Evolutionary conservation across 768 basidiomycete species (phyloP).

Genomic region (Phaeolepiota aurea): DNA sequence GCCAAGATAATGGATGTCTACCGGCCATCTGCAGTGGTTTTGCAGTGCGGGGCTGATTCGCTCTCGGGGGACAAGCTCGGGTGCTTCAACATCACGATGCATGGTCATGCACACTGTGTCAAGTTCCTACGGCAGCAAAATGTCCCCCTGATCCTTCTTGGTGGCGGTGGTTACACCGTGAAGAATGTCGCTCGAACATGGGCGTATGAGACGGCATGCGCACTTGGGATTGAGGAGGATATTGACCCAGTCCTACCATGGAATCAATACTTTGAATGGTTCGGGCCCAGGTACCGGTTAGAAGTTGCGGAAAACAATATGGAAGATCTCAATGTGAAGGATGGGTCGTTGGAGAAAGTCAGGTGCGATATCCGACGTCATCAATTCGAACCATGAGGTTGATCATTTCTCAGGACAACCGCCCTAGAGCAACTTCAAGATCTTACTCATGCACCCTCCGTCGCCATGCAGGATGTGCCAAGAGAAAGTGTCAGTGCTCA

Average conservation of each 20-base stretch:
- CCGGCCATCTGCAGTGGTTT: slow-evolving; percentile 77
- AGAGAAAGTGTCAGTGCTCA: slow-evolving; percentile 57
- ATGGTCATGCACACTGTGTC: slow-evolving; percentile 90
- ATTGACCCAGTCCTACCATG: slow-evolving; percentile 76
- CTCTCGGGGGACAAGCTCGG: slow-evolving; percentile 93
- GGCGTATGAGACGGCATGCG: slow-evolving; percentile 96
- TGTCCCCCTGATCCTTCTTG: slow-evolving; percentile 84
- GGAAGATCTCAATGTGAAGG: slow-evolving; percentile 84
- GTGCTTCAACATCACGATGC: slow-evolving; percentile 93
- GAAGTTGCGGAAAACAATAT: slow-evolving; percentile 91
- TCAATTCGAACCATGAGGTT: too few relatives aligned
- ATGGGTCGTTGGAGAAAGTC: slow-evolving; percentile 73
- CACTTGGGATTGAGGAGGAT: slow-evolving; percentile 75
- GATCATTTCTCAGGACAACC: slow-evolving; percentile 14
- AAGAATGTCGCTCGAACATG: slow-evolving; percentile 93
- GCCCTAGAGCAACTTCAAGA: slow-evolving; percentile 37
- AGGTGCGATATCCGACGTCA: too few relatives aligned
- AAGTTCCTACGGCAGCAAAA: slow-evolving; percentile 77
- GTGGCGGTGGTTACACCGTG: slow-evolving; percentile 95
- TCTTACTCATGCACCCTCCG: slow-evolving; percentile 66
- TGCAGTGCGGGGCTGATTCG: slow-evolving; percentile 96
- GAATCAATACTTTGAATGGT: slow-evolving; percentile 95
- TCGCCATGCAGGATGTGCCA: slow-evolving; percentile 80
- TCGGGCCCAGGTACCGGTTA: slow-evolving; percentile 88
- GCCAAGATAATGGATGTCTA: slow-evolving; percentile 81